Evolutionary conservation across 2,329 filamentous ascomycete species (phyloP), one percentile per base, ranked within the genome.

Genomic region (Colletotrichum siamense): DNA sequence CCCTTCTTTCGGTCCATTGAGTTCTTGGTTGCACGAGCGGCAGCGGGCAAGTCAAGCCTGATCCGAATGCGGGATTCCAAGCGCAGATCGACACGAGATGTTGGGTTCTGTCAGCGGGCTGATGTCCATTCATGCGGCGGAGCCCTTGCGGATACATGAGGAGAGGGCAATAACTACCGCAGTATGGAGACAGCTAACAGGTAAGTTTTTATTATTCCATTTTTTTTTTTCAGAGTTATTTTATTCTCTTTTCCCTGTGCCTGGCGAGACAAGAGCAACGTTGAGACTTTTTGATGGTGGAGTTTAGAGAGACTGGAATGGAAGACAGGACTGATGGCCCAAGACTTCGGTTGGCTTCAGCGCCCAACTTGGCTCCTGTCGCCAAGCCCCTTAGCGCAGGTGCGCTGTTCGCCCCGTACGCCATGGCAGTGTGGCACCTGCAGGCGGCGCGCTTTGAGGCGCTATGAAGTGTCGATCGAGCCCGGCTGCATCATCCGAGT

Each of bases 311-410:
- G 52, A 18, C 32, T n/a, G n/a, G n/a, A n/a, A 8, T 12, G 57
- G 28, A 28, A 59, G 26, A 24, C 18, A 8, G 16, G 7, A 16
- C 55, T 26, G 6, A 28, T 2, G 26, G 26, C 22, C 22, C 55
- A 59, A 64, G 62, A 72, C n/a, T 39, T 39, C 36, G 36, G 36
- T 18, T 74, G 59, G 66, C 71, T 64, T 65, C 57, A 49, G 62
- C 34, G 71, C 59, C 44, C 61, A 44, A 73, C n/a, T 75, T 68
- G 69, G 61, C 69, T 72, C 34, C 22, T 64, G 44, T 30, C 28
- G 73, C 73, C 70, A 76, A 76, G 73, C 57, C 63, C 70, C 18
- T 68, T 73, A 73, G 69, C 59, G 63, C 62, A 34, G 52, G 30
- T 71, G 68, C 52, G 62, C 52, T 67, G 32, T 64, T 32, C 57